phyloP scores from a whole-genome alignment of 2,329 filamentous ascomycete species.

The Diaporthe citrichinensis region DNA sequence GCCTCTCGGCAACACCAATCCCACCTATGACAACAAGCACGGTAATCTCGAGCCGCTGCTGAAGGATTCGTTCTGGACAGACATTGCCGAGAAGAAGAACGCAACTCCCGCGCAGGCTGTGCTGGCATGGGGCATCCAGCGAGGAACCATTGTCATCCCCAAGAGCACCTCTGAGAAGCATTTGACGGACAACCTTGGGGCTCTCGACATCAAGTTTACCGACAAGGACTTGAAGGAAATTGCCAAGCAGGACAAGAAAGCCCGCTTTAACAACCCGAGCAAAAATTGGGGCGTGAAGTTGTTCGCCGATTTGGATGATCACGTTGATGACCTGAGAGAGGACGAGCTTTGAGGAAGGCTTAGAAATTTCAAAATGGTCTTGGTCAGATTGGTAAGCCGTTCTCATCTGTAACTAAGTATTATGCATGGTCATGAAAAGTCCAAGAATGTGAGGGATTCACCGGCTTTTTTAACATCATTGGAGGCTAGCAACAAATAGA shows the following conservation, averaged over 20 bases:
- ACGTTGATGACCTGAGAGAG: constrained; percentile 45
- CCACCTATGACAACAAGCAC: constrained; percentile 56
- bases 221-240: constrained; percentile 55
- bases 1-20: constrained; percentile 67
- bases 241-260: constrained; percentile 46
- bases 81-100: constrained; percentile 56
- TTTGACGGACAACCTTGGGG: constrained; percentile 61
- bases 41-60: constrained; percentile 52
- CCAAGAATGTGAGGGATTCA: background rate
- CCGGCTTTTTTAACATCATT: too few species aligned
- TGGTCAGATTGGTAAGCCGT: background rate
- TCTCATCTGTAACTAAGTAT: background rate
- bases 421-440: background rate
- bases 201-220: constrained; percentile 62
- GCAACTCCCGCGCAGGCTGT: constrained; percentile 60
- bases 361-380: background rate
- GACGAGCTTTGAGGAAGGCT: constrained; percentile 29
- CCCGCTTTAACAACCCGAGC: constrained; percentile 55
- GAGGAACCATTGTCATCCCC: constrained; percentile 64
- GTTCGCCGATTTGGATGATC: constrained; percentile 57
- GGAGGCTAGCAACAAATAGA: background rate
- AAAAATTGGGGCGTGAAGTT: constrained; percentile 56
- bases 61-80: constrained; percentile 56
- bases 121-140: constrained; percentile 62
- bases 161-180: constrained; percentile 60